These are phyloP conservation scores for Candida sakaeoensis DNA, from an alignment of 805 yeast genomes.

Conservation along the genomic window DNA sequence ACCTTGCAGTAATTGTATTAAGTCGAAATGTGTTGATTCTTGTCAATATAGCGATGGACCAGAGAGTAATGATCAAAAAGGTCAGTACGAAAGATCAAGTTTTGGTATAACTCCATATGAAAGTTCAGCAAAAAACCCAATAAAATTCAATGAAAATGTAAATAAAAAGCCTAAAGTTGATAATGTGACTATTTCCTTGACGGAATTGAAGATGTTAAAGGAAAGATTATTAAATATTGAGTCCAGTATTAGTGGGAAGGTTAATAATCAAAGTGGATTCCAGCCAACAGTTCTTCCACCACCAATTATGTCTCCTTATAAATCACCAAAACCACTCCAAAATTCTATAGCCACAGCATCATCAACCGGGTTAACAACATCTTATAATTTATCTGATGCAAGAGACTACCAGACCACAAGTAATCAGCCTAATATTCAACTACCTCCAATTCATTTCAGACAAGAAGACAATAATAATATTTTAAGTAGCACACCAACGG, in stretches of 20 bases:
- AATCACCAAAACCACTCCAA: slow-evolving; percentile 5
- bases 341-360: background rate
- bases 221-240: slow-evolving; percentile 18
- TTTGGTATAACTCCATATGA: slow-evolving; percentile 15
- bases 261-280: background rate
- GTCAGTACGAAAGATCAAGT: background rate
- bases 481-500: background rate
- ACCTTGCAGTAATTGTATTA: slow-evolving; percentile 32
- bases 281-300: slow-evolving; percentile 9
- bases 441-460: slow-evolving; percentile 11
- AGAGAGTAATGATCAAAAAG: background rate
- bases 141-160: slow-evolving; percentile 9
- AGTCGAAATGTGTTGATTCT: slow-evolving; percentile 19
- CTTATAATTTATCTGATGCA: slow-evolving; percentile 5
- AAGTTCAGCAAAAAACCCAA: slow-evolving; percentile 18
- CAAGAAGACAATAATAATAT: too few relatives aligned
- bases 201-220: slow-evolving; percentile 17
- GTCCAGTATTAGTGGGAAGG: slow-evolving; percentile 6
- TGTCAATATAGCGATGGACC: slow-evolving; percentile 8
- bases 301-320: slow-evolving; percentile 9
- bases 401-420: slow-evolving; percentile 1
- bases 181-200: slow-evolving; percentile 11
- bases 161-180: background rate
- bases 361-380: slow-evolving; percentile 2
- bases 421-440: slow-evolving; percentile 6